These are phyloP conservation scores for Myochromella boudieri DNA, from an alignment of 768 basidiomycete genomes.

Conservation along the genomic window DNA sequence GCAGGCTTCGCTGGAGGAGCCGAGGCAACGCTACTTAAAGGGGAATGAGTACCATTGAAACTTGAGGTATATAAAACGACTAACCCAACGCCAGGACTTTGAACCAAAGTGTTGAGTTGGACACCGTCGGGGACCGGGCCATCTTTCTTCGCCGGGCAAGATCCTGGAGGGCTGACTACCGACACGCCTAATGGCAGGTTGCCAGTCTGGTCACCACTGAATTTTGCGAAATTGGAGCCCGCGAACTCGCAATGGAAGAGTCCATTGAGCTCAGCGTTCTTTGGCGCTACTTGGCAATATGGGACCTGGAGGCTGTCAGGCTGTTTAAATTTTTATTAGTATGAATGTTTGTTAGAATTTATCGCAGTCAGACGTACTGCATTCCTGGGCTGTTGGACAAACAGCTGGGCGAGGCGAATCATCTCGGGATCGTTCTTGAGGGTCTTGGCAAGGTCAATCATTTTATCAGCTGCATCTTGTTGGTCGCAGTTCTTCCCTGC, in stretches of 20 bases:
- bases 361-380: constrained; percentile 29
- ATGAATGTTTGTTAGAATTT: not conserved
- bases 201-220: constrained; percentile 41
- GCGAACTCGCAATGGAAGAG: constrained; percentile 56
- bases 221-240: constrained; percentile 39
- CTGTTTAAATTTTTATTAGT: constrained; percentile 25
- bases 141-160: constrained; percentile 42
- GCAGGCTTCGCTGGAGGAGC: constrained; percentile 1
- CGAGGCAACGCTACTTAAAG: not conserved
- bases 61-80: not conserved
- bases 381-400: constrained; percentile 52
- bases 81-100: constrained; percentile 28
- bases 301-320: constrained; percentile 46
- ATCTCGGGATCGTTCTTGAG: constrained; percentile 42
- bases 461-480: constrained; percentile 47
- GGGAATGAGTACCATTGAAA: not conserved
- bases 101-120: constrained; percentile 38
- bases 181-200: constrained; percentile 45
- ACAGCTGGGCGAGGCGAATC: constrained; percentile 46
- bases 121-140: constrained; percentile 46
- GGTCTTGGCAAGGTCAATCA: constrained; percentile 47
- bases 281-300: constrained; percentile 50
- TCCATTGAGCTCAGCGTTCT: constrained; percentile 47
- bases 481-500: constrained; percentile 42
- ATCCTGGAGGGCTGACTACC: constrained; percentile 42